Conservation (phyloP, 2,329 filamentous ascomycete genomes). For the Coniochaeta ligniaria region DNA sequence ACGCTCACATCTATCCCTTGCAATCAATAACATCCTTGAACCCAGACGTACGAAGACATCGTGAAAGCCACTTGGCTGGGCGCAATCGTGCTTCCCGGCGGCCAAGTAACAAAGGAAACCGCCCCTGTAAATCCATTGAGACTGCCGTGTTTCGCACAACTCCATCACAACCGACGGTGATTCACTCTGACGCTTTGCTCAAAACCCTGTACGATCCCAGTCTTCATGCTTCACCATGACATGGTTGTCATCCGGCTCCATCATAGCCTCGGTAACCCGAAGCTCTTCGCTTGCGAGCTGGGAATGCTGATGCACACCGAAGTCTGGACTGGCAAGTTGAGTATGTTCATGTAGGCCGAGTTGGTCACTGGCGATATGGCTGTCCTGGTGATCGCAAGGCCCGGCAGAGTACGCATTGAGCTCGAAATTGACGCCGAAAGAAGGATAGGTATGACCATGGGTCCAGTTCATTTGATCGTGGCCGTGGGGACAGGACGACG, state of each 20-base stretch:
- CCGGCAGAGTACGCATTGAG: conserved; percentile 26
- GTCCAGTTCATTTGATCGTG: conserved; percentile 18
- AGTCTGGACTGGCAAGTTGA: background rate
- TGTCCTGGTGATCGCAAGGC: conserved; percentile 21
- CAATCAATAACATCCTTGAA: background rate
- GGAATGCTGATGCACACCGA: background rate
- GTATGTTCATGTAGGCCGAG: conserved; percentile 10
- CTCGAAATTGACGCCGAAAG: conserved; percentile 25
- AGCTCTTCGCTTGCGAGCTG: background rate
- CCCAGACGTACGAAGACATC: background rate
- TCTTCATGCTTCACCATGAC: conserved; percentile 27
- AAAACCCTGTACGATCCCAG: conserved; percentile 17
- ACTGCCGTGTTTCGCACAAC: background rate
- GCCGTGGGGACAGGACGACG: background rate
- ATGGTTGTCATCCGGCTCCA: conserved; percentile 18
- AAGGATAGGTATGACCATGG: conserved; percentile 14
- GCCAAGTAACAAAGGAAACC: background rate
- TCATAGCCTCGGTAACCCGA: conserved; percentile 8
- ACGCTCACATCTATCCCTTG: background rate
- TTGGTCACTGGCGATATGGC: conserved; percentile 18
- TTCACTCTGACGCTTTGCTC: background rate
- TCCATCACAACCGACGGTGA: background rate
- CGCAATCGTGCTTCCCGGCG: background rate
- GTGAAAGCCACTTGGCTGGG: background rate
- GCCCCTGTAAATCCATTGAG: background rate